These are phyloP conservation scores for Podaxis sp. DNA, from an alignment of 768 basidiomycete species.

Conservation along the genomic window DNA sequence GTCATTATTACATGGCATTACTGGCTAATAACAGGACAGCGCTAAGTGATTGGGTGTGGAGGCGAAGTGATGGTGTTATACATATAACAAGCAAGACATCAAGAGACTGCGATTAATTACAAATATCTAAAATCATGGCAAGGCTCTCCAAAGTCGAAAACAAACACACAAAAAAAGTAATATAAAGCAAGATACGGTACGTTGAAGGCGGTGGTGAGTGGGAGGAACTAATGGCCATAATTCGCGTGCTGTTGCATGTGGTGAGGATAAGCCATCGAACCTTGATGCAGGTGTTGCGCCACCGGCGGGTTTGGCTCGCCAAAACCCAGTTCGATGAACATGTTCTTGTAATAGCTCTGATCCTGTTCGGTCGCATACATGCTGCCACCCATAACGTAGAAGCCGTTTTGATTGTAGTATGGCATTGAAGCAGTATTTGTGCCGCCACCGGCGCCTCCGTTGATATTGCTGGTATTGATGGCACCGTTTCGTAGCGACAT, in stretches of 20 bases:
- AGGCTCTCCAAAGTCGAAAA: background rate
- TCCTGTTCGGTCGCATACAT: conserved; percentile 54
- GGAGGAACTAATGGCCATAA: conserved; percentile 1
- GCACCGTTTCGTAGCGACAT: conserved; percentile 1
- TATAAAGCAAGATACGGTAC: background rate
- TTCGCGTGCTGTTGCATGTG: conserved; percentile 19
- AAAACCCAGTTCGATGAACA: conserved; percentile 72
- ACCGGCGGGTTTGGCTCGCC: conserved; percentile 30
- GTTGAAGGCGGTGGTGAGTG: background rate
- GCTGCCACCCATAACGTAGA: conserved; percentile 29
- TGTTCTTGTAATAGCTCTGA: conserved; percentile 66
- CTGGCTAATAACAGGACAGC: background rate
- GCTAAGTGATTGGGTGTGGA: background rate
- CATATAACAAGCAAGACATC: background rate
- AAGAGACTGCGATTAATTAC: conserved; percentile 7
- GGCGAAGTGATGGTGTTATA: background rate
- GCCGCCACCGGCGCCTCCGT: background rate
- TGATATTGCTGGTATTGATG: background rate
- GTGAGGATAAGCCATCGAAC: conserved; percentile 26
- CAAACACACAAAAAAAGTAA: background rate
- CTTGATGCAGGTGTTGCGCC: conserved; percentile 19
- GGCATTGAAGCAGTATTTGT: conserved; percentile 10
- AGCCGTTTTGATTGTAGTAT: conserved; percentile 17
- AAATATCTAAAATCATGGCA: conserved; percentile 1
- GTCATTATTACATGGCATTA: background rate